Evolutionary conservation across 2,329 filamentous ascomycete genomes (phyloP), one percentile per base, ranked within the genome.

Genomic region (Knoxdaviesia capensis): DNA sequence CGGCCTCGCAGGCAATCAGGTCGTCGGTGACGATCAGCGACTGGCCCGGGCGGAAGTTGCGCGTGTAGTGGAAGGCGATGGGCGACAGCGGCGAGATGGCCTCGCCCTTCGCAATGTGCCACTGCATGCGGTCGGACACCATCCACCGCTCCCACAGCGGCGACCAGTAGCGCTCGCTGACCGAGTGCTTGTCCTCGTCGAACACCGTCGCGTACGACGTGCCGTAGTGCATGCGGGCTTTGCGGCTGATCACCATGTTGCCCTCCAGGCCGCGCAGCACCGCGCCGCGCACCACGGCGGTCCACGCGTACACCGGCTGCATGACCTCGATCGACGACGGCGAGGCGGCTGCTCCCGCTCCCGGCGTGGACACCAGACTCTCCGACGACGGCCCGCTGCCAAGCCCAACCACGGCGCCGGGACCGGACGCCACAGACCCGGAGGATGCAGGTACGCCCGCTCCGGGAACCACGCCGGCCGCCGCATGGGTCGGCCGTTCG

Each of bases 281-380:
- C 0, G 82, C 82, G 6, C 82, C 82, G 45, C 82, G 66, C 5
- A 87, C 80, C 2, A 86, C 80, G 0, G 80, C 80, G 6, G 80
- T 86, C 80, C 81, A 86, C 1, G 81, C 80, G 54, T 87, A 82
- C 41, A 86, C 68, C 1, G 80, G 80, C 57, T 88, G 81, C 70
- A 87, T 82, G 31, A 87, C 78, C 57, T 86, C 79, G 35, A 87
- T 77, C 1, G 71, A 73, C 39, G 30, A 9, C 6, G 29, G 20
- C 20, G 20, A 20, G 20, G 20, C 20, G 20, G 20, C 20, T 3
- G 20, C 20, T 20, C 20, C 20, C 20, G 20, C 20, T 20, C 20
- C 20, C 20, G 20, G 2, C 20, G 20, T 20, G 20, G 20, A 20
- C 20, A 3, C 20, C 20, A 20, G 20, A 20, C 20, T 20, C 20